These are phyloP conservation scores for Allium fistulosum DNA, from an alignment of 106 monocot genomes.

Conservation along the genomic window DNA sequence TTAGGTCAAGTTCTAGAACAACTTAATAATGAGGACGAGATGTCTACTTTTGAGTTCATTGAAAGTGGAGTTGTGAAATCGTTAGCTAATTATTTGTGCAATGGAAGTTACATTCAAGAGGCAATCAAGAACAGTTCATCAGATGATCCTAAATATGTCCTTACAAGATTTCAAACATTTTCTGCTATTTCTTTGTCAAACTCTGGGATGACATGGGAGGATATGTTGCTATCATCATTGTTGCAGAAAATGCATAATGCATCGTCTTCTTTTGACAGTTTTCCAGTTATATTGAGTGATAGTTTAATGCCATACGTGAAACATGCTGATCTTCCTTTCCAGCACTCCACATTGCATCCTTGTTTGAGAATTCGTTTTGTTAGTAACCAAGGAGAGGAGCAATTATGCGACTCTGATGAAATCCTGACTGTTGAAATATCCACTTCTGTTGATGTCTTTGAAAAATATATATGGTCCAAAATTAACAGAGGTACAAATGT, in stretches of 20 bases:
- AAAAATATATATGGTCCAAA: slow-evolving; percentile 52
- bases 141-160: slow-evolving; percentile 26
- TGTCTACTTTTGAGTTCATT: slow-evolving; percentile 91
- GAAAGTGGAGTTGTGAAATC: slow-evolving; percentile 75
- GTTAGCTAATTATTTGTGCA: slow-evolving; percentile 56
- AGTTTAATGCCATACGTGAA: slow-evolving; percentile 26
- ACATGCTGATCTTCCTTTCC: slow-evolving; percentile 43
- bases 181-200: slow-evolving; percentile 31
- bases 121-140: neutral
- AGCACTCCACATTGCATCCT: slow-evolving; percentile 35
- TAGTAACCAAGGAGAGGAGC: slow-evolving; percentile 44
- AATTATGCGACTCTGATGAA: slow-evolving; percentile 28
- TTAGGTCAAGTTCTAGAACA: slow-evolving; percentile 54
- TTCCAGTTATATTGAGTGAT: slow-evolving; percentile 62
- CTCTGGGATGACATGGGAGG: slow-evolving; percentile 19
- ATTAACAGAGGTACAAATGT: slow-evolving; percentile 13
- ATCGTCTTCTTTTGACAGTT: slow-evolving; percentile 64
- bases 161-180: slow-evolving; percentile 63
- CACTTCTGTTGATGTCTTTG: slow-evolving; percentile 44
- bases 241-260: slow-evolving; percentile 66
- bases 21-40: slow-evolving; percentile 35
- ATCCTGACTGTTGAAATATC: slow-evolving; percentile 47
- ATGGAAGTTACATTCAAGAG: slow-evolving; percentile 46
- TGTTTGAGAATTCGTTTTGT: slow-evolving; percentile 66
- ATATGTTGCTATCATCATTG: slow-evolving; percentile 38